Evolutionary conservation across 1,284 basidiomycete species (phyloP), one percentile per base, ranked within the genome.

Genomic region (Ceratobasidium sp.): DNA sequence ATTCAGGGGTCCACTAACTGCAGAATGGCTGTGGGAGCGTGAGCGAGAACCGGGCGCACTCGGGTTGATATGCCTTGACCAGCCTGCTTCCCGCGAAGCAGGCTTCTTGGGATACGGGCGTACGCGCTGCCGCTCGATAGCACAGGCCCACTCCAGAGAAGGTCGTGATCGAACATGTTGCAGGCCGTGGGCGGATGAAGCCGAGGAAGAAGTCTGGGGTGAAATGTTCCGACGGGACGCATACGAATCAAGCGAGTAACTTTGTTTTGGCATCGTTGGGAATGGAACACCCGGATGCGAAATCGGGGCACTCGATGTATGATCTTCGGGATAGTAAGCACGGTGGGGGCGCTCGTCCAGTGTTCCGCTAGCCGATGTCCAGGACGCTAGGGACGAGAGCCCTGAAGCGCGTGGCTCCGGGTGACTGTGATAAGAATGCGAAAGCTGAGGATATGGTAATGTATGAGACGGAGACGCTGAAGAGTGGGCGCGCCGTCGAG

Each of bases 71-170:
- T 69, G 65, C 51, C 65, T 56, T 24, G 65, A 69, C 65, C 65
- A 69, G 41, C 65, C 65, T 22, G 65, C 46, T 39, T 69, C 65
- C 5, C 65, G 65, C 13, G 51, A 58, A 9, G 65, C 51, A 34
- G 65, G 65, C 51, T 69, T 69, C 43, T 69, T 69, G n/a, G 65
- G 65, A 56, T 69, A 69, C 14, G 65, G 65, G 39, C 65, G 65
- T n/a, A 69, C 65, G 34, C 65, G 65, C 24, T 69, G 65, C 14
- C 65, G 65, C n/a, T 69, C 65, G 39, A 69, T 69, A 1, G 65
- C 65, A 31, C 65, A 69, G n/a, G 65, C 65, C 65, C 65, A 69
- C 27, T 69, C 65, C 48, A 69, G 48, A 8, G 65, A 69, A 29
- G 65, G 65, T 46, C 65, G 27, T 34, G 65, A 69, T 43, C 65